Base-by-base conservation (phyloP, 2,329 filamentous ascomycete genomes). In the Macrophomina phaseolina region DNA sequence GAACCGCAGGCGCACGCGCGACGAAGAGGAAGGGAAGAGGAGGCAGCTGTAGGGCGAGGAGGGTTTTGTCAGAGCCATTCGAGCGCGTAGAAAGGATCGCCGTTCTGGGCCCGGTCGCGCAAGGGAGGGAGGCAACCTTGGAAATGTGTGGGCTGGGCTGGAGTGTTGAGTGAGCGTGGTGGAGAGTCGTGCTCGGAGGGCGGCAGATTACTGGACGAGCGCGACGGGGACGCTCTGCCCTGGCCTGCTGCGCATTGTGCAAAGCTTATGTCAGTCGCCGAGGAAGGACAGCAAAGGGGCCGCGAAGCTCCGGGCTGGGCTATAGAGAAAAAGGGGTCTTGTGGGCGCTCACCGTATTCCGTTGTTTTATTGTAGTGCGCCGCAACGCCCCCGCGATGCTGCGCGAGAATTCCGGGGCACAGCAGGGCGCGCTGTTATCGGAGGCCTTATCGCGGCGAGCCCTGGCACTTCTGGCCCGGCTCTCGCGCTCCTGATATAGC, bases 191-290 rank as follows among this genome's bases (percentile, higher is more conserved):
- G 61, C 49, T 52, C 48, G 48, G 48, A 64, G 36, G 30, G 49
- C 30, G 45, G 45, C 30, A 36, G 61, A 52, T 53, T 52, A 52
- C 61, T 64, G 48, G 48, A 64, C 61, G 61, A 53, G 34, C 34
- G 42, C 46, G 48, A 63, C 48, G 60, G 30, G 42, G 40, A 18
- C 60, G 45, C 58, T 5, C 48, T 32, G 48, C 49, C 61, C 48
- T 64, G 46, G 61, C 34, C 46, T 53, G 48, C 11, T 28, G 60
- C 61, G 61, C 61, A 52, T 64, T 52, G 61, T 53, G 36, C 61
- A 64, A 53, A 52, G 61, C 61, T 64, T 64, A 64, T 64, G 61
- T 64, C 61, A 64, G 61, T 64, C 36, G 49, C 48, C 61, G 48
- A 53, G 61, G 11, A 34, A 14, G 42, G 38, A 45, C 52, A 12